phyloP scores from a whole-genome alignment of 2,329 filamentous ascomycete species.

The Knoxdaviesia proteae region DNA sequence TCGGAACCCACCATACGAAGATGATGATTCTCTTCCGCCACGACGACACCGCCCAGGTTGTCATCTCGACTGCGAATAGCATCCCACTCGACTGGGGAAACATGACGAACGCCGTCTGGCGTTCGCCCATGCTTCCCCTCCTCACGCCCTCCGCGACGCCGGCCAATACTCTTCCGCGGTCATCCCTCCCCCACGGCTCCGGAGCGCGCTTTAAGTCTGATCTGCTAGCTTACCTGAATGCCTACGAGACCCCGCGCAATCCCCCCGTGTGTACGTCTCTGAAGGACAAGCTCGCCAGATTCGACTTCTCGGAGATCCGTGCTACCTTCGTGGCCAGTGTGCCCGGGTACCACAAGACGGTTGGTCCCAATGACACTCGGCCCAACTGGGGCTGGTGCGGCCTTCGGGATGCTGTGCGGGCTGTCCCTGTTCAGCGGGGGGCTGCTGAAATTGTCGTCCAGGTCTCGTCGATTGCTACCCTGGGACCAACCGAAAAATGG shows the following conservation, averaged over 20 bases:
- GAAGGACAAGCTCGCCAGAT: conserved; percentile 30
- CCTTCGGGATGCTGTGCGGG: conserved; percentile 35
- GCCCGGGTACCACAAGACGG: conserved; percentile 42
- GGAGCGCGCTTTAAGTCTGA: conserved; percentile 58
- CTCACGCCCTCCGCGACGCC: conserved; percentile 3
- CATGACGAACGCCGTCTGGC: conserved; percentile 72
- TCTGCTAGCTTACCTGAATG: conserved; percentile 47
- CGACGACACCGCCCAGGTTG: conserved; percentile 54
- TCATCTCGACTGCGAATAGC: conserved; percentile 86
- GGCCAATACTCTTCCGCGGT: no score
- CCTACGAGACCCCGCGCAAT: conserved; percentile 38
- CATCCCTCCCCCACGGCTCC: conserved; percentile 23
- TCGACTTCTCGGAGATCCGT: conserved; percentile 50
- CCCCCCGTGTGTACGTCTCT: conserved; percentile 29
- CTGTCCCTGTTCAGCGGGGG: conserved; percentile 23
- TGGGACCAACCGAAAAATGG: conserved; percentile 54
- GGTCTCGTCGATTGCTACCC: conserved; percentile 64
- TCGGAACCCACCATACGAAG: conserved; percentile 72
- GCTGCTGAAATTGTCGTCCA: conserved; percentile 35
- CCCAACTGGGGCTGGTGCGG: conserved; percentile 63
- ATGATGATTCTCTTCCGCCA: conserved; percentile 70
- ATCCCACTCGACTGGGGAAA: conserved; percentile 74
- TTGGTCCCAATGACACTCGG: conserved; percentile 11
- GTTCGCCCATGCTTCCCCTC: conserved; percentile 46
- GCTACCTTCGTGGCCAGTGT: conserved; percentile 62